Evolutionary conservation across 768 basidiomycete genomes (phyloP), one percentile per base, ranked within the genome.

Genomic region (Lentinus tigrinus): DNA sequence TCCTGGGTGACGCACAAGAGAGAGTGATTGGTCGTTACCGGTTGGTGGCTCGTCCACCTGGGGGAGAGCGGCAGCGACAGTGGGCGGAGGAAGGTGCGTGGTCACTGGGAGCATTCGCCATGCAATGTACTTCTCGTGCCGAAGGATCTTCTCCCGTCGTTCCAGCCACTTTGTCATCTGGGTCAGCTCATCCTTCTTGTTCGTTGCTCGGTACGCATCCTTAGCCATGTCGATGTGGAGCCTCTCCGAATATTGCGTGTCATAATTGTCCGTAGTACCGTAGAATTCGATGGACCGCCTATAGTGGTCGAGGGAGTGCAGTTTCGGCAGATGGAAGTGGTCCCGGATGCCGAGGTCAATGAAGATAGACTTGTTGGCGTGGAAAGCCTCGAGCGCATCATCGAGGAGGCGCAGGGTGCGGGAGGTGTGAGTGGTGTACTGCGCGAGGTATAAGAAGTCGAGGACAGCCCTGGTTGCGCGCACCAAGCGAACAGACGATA

Each of bases 181-280:
- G 5, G 56, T 8, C 16, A 57, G 52, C 23, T 63, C 55, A 36
- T 63, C 60, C 37, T 63, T 61, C 0, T 42, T 42, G 36, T 67
- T 51, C 49, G 54, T 44, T 31, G 65, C 50, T 49, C 66, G 26
- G 54, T 58, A 73, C 1, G 57, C 67, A 4, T 65, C 44, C 58
- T 81, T 81, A 2, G 76, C 72, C 43, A 69, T 70, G 61, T 79
- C 72, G 46, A 80, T 80, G 52, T 80, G 80, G 0, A 81, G 67
- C 0, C 70, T 69, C 64, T 71, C 60, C 58, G 69, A 19, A 19
- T 54, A 61, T 42, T 65, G 60, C 0, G 64, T 65, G 48, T 67
- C 63, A 54, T 61, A 67, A 49, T 67, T 67, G 43, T 67, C 67
- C 0, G 63, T 52, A 0, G 60, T 52, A 16, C 65, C 68, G 37